phyloP scores from a whole-genome alignment of 1,139 yeast species.

The Groenewaldozyma sp. region DNA sequence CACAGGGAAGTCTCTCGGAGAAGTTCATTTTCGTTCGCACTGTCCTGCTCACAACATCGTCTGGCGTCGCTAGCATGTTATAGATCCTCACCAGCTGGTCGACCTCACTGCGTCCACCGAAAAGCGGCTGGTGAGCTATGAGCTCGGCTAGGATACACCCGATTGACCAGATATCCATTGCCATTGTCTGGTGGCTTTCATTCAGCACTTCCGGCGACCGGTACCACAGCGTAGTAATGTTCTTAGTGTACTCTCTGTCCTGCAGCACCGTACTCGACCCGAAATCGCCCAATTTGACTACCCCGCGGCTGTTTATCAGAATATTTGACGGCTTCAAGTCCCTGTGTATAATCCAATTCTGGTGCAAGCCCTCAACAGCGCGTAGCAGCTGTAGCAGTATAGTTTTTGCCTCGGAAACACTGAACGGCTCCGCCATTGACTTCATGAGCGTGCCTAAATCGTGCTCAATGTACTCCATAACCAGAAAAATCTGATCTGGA shows the following conservation, averaged over 20 bases:
- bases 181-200: conserved; percentile 32
- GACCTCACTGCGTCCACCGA: conserved; percentile 85
- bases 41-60: conserved; percentile 65
- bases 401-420: conserved; percentile 26
- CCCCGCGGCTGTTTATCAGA: conserved; percentile 42
- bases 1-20: neutral
- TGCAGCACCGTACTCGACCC: conserved; percentile 34
- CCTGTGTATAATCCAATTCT: conserved; percentile 49
- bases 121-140: conserved; percentile 77
- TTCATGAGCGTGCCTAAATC: conserved; percentile 22
- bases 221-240: conserved; percentile 54
- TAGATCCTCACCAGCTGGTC: conserved; percentile 78
- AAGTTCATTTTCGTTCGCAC: neutral
- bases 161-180: conserved; percentile 88
- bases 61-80: conserved; percentile 14
- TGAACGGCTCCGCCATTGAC: conserved; percentile 19
- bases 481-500: conserved; percentile 21
- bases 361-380: conserved; percentile 36
- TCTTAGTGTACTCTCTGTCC: conserved; percentile 12
- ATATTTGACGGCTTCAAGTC: conserved; percentile 64
- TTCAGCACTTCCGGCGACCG: conserved; percentile 95
- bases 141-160: conserved; percentile 94
- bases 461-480: conserved; percentile 29
- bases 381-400: conserved; percentile 24
- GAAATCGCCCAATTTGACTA: conserved; percentile 50